Conservation (phyloP, 345 rosid species). For the Rubroshorea leprosula region DNA sequence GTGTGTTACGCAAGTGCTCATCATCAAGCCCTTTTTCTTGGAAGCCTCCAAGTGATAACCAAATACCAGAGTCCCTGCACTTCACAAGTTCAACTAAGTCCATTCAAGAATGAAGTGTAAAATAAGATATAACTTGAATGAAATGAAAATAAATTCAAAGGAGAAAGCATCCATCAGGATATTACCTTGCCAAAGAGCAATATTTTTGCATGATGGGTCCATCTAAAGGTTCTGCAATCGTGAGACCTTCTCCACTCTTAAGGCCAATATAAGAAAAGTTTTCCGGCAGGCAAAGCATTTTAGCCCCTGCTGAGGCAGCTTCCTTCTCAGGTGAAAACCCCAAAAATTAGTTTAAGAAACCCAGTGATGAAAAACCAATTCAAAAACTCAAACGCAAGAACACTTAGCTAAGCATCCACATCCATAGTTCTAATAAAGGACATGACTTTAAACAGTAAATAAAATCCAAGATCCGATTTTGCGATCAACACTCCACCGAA, state of each 20-base stretch:
- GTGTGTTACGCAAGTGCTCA: conserved; percentile 65
- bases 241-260: conserved; percentile 62
- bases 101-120: background rate
- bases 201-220: conserved; percentile 81
- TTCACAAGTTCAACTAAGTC: conserved; percentile 5
- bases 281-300: conserved; percentile 85
- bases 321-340: conserved; percentile 40
- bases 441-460: too few relatives aligned
- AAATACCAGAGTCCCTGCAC: conserved; percentile 64
- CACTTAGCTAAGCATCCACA: too few relatives aligned
- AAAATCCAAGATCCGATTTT: background rate
- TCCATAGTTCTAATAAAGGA: too few relatives aligned
- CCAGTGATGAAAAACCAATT: background rate
- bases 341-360: background rate
- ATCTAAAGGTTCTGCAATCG: conserved; percentile 65
- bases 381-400: too few relatives aligned
- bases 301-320: conserved; percentile 78
- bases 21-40: conserved; percentile 79
- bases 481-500: background rate
- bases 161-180: background rate
- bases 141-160: background rate
- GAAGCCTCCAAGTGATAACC: conserved; percentile 94
- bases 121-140: too few relatives aligned
- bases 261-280: conserved; percentile 70
- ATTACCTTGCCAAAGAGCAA: conserved; percentile 81